Conservation (phyloP, 768 basidiomycete species). For the Podaxis sp. region DNA sequence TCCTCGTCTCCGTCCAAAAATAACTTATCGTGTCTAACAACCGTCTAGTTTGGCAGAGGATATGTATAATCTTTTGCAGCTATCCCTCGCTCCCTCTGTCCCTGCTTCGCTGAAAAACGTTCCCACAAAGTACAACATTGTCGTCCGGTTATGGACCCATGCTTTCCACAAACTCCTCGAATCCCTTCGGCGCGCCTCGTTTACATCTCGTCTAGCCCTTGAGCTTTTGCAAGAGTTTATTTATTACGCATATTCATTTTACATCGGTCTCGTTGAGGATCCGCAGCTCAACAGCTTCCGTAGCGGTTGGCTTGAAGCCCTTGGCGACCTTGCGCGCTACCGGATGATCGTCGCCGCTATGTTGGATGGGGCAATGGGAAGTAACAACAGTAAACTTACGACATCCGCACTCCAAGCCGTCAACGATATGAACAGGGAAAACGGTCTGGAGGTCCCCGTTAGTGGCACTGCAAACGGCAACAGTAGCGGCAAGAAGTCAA, state of each 20-base stretch:
- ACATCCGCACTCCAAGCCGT: constrained; percentile 45
- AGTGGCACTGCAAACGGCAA: constrained; percentile 21
- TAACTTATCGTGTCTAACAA: constrained; percentile 11
- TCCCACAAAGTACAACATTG: constrained; percentile 94
- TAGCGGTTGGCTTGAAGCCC: constrained; percentile 90
- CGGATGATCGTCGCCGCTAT: constrained; percentile 94
- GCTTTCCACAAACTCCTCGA: constrained; percentile 91
- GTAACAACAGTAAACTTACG: constrained; percentile 45
- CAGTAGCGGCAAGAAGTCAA: constrained; percentile 30
- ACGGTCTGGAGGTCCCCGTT: constrained; percentile 19
- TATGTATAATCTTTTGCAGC: constrained; percentile 84
- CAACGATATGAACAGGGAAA: constrained; percentile 38
- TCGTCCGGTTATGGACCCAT: constrained; percentile 88
- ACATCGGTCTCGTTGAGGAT: constrained; percentile 87
- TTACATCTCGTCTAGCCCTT: constrained; percentile 65
- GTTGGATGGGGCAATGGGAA: constrained; percentile 50
- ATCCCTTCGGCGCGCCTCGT: constrained; percentile 82
- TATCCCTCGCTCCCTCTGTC: constrained; percentile 83
- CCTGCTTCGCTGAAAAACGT: constrained; percentile 89
- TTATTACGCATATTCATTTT: constrained; percentile 93
- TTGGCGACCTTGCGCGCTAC: constrained; percentile 94
- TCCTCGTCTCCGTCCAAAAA: constrained; percentile 11
- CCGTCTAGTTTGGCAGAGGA: constrained; percentile 76
- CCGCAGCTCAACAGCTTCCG: constrained; percentile 67
- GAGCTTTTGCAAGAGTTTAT: constrained; percentile 95